Evolutionary conservation across 1,139 yeast species (phyloP).

Genomic region (Ashbya aceris): DNA sequence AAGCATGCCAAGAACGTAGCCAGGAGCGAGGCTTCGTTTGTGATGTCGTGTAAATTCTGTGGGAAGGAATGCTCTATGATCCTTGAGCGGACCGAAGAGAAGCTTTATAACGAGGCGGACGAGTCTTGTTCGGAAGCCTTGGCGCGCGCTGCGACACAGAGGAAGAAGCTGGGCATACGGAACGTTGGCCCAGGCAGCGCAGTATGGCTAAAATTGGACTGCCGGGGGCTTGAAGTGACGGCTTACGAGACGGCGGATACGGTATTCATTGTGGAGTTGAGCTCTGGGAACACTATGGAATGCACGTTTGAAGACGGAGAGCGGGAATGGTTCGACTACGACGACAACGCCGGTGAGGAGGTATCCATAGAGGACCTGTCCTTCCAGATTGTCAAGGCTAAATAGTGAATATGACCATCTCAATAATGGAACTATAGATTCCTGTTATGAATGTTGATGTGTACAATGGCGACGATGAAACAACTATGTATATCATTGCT

Average conservation of each 20-base stretch:
- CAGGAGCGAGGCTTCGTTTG: conserved; percentile 77
- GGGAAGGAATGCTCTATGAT: conserved; percentile 25
- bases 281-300: conserved; percentile 31
- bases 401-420: conserved; percentile 9
- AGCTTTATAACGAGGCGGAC: conserved; percentile 32
- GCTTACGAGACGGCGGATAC: conserved; percentile 49
- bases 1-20: conserved; percentile 51
- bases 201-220: conserved; percentile 59
- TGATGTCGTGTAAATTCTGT: conserved; percentile 53
- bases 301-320: conserved; percentile 62
- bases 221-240: conserved; percentile 72
- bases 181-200: conserved; percentile 32
- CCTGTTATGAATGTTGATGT: not conserved
- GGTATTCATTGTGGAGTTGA: conserved; percentile 17
- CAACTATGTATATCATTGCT: conserved; percentile 13
- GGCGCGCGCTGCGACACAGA: conserved; percentile 15
- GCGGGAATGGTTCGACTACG: conserved; percentile 92
- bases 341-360: conserved; percentile 72
- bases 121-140: conserved; percentile 14
- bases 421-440: too few relatives aligned
- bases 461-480: not conserved
- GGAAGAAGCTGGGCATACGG: conserved; percentile 25
- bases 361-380: conserved; percentile 67
- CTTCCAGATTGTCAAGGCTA: conserved; percentile 43
- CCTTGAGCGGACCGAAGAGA: conserved; percentile 19